Base-by-base conservation (phyloP, 306 rosid species). In the Fragaria iinumae region DNA sequence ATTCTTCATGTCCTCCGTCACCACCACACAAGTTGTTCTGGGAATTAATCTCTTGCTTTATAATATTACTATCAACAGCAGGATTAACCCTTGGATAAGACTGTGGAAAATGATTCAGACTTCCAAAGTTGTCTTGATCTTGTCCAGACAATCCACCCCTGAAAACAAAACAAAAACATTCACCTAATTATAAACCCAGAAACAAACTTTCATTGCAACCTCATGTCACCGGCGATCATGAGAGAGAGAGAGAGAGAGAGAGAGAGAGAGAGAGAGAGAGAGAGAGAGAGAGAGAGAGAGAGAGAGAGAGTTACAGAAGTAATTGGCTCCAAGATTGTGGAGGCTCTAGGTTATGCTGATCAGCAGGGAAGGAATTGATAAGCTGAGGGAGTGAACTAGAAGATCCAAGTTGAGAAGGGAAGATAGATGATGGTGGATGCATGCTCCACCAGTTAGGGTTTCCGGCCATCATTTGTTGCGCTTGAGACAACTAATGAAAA, bases 401-500 rank as follows among this genome's bases (percentile, higher is more conserved):
- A 83, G 88, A 86, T 84, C 91, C 90, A 87, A 86, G 74, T 32
- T 83, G 92, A 44, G 89, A 77, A 87, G 93, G 86, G 74, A 81
- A 82, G 86, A 87, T 80, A 90, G 68, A 60, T n/a, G 55, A 18
- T 62, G 93, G 91, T 86, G 89, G 86, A 93, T 84, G 82, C 89
- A 88, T 88, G 81, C 79, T 84, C 97, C 98, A 93, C 96, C 97
- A 91, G 80, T 88, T 93, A 87, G 97, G 97, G 96, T 91, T 89
- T 77, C 92, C 91, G 63, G 91, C 90, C 98, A 93, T 91, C 97
- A 93, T 93, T 86, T 87, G 89, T 81, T 76, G 60, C 77, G 72
- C 80, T 73, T 16, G 41, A 21, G 66, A 55, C 67, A 50, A 39
- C 53, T 56, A 16, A 63, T 63, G 45, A 3, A 55, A 72, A 72